Evolutionary conservation across 352 stramenopile genomes (phyloP).

Genomic region (Elongisporangium anandrum): DNA sequence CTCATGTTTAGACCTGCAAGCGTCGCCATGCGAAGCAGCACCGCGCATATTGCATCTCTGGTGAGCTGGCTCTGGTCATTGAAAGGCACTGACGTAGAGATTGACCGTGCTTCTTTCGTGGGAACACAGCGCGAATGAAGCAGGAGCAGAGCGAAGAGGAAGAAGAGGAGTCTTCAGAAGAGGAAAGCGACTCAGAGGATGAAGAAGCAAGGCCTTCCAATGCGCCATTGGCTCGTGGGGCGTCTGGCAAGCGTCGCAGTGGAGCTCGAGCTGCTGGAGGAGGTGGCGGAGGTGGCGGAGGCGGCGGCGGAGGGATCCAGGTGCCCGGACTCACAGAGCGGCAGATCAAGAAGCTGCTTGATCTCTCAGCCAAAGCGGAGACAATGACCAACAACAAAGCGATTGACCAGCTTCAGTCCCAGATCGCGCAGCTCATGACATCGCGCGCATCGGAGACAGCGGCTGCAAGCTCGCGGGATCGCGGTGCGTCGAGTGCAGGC

Average conservation of each 20-base stretch:
- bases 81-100: background rate
- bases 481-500: slow-evolving; percentile 23
- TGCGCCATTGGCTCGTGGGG: background rate
- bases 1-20: slow-evolving; percentile 47
- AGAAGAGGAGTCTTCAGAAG: slow-evolving; percentile 48
- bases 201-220: slow-evolving; percentile 29
- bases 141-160: slow-evolving; percentile 51
- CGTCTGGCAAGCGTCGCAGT: slow-evolving; percentile 8
- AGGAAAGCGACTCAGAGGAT: slow-evolving; percentile 71
- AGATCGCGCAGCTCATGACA: slow-evolving; percentile 74
- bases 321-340: slow-evolving; percentile 49
- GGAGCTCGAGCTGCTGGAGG: slow-evolving; percentile 11
- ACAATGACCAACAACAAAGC: slow-evolving; percentile 33
- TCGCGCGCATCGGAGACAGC: slow-evolving; percentile 21
- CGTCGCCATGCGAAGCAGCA: slow-evolving; percentile 65
- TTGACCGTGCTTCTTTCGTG: slow-evolving; percentile 1
- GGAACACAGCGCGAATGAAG: slow-evolving; percentile 42
- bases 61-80: slow-evolving; percentile 9
- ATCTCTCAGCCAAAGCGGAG: slow-evolving; percentile 57
- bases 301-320: slow-evolving; percentile 17
- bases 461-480: slow-evolving; percentile 14
- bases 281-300: slow-evolving; percentile 4
- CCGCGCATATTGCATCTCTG: slow-evolving; percentile 61
- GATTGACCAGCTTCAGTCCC: slow-evolving; percentile 61
- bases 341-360: slow-evolving; percentile 67